These are phyloP conservation scores for Termitomyces sp. DNA, from an alignment of 768 basidiomycete genomes.

Conservation along the genomic window DNA sequence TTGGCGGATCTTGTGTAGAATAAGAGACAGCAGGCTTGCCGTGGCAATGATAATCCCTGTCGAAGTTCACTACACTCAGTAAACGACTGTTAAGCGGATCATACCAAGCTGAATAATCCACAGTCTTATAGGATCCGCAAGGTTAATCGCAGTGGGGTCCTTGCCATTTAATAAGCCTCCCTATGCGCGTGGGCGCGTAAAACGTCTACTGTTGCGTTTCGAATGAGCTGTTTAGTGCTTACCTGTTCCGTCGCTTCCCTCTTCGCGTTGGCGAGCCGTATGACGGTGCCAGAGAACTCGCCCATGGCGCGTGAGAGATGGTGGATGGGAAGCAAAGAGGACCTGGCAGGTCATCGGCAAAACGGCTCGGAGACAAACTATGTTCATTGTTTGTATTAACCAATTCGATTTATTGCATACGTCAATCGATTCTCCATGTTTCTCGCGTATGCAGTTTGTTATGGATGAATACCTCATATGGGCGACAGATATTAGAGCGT, in stretches of 20 bases:
- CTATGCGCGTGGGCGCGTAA: slow-evolving; percentile 26
- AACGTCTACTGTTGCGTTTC: not conserved
- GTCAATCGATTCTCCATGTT: not conserved
- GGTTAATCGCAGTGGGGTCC: slow-evolving; percentile 64
- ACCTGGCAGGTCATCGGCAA: not conserved
- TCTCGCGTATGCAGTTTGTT: not conserved
- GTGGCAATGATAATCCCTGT: slow-evolving; percentile 79
- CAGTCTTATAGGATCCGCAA: slow-evolving; percentile 63
- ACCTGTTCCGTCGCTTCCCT: slow-evolving; percentile 39
- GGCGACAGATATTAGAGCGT: not conserved
- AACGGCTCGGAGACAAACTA: not conserved
- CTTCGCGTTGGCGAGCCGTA: slow-evolving; percentile 29
- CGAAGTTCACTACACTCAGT: not conserved
- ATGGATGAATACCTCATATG: not conserved
- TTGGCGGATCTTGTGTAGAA: slow-evolving; percentile 70
- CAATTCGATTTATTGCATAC: not conserved
- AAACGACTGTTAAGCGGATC: slow-evolving; percentile 12
- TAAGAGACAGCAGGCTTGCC: slow-evolving; percentile 70
- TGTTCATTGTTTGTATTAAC: not conserved
- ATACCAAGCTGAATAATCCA: slow-evolving; percentile 79
- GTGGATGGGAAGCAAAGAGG: not conserved
- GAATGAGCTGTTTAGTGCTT: not conserved
- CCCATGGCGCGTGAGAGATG: slow-evolving; percentile 22
- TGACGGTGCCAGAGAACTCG: slow-evolving; percentile 32
- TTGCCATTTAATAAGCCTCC: slow-evolving; percentile 73